phyloP scores from a whole-genome alignment of 306 rosid genomes.

The Abrus pulchellus region DNA sequence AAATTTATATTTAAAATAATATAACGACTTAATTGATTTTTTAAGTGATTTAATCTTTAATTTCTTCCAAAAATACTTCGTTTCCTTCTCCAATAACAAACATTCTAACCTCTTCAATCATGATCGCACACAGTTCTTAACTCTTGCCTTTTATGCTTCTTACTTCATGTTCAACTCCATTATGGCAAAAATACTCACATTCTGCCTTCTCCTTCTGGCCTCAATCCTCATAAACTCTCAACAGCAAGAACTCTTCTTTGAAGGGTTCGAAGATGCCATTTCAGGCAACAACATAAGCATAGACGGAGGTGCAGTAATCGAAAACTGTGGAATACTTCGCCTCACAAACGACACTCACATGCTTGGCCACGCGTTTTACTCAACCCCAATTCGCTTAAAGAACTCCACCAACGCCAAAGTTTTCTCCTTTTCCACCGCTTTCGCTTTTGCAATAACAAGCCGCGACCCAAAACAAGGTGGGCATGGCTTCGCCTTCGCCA shows the following conservation, averaged over 20 bases:
- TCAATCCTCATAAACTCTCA: conserved; percentile 24
- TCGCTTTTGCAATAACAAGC: conserved; percentile 32
- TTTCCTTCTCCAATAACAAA: too few relatives aligned
- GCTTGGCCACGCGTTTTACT: conserved; percentile 39
- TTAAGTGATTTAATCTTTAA: too few relatives aligned
- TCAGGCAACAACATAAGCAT: conserved; percentile 43
- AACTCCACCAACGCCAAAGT: conserved; percentile 21
- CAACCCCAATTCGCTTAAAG: conserved; percentile 42
- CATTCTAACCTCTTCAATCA: too few relatives aligned
- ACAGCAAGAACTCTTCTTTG: conserved; percentile 16
- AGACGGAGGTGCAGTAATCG: conserved; percentile 39
- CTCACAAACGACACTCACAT: conserved; percentile 23
- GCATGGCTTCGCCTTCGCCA: conserved; percentile 47
- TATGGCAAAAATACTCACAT: conserved; percentile 42
- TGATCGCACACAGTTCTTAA: too few relatives aligned
- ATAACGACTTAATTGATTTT: too few relatives aligned
- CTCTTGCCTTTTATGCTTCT: too few relatives aligned
- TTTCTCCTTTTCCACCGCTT: conserved; percentile 43
- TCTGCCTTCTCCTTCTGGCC: conserved; percentile 28
- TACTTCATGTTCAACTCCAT: not conserved
- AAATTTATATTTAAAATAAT: too few relatives aligned
- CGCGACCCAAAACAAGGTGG: conserved; percentile 23
- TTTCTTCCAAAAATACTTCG: too few relatives aligned
- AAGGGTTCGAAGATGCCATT: not conserved
- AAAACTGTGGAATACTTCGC: conserved; percentile 39